Conservation (phyloP, 1,284 basidiomycete species). For the Singerocomus rubriflavus region DNA sequence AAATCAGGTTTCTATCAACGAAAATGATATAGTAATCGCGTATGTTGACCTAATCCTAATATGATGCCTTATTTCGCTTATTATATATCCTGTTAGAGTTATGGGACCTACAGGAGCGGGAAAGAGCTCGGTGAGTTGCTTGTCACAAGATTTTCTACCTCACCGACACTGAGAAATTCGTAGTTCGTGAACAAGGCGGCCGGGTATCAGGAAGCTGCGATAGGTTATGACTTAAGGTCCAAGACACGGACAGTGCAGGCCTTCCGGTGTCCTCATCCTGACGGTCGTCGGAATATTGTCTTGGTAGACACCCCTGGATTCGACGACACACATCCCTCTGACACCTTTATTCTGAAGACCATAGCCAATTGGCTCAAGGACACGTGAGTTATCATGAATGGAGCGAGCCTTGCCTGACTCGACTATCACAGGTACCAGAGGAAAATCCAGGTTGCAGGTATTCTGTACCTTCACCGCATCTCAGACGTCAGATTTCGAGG, state of each 20-base stretch:
- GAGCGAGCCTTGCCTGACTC: not conserved
- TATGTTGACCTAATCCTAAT: slow-evolving; percentile 9
- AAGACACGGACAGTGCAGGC: slow-evolving; percentile 12
- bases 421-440: slow-evolving; percentile 11
- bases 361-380: slow-evolving; percentile 23
- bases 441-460: slow-evolving; percentile 20
- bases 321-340: slow-evolving; percentile 19
- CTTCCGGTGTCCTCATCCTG: slow-evolving; percentile 12
- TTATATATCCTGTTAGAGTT: slow-evolving; percentile 23
- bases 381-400: slow-evolving; percentile 13
- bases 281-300: slow-evolving; percentile 18
- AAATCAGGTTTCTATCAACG: not conserved
- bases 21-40: slow-evolving; percentile 17
- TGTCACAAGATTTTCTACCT: not conserved
- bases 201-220: slow-evolving; percentile 2
- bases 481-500: slow-evolving; percentile 47
- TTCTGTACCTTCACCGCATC: slow-evolving; percentile 31
- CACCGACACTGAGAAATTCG: not conserved
- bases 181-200: slow-evolving; percentile 23
- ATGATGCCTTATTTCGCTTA: not conserved
- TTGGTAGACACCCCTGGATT: slow-evolving; percentile 29
- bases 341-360: slow-evolving; percentile 15
- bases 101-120: slow-evolving; percentile 42
- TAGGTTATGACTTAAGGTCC: slow-evolving; percentile 3
- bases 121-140: slow-evolving; percentile 35